A percentile compares a stretch with the other conserved stretches of the same genome.
Evolutionary conservation across 2,329 filamentous ascomycete genomes (phyloP).

Genomic region (Periconia sp.): DNA sequence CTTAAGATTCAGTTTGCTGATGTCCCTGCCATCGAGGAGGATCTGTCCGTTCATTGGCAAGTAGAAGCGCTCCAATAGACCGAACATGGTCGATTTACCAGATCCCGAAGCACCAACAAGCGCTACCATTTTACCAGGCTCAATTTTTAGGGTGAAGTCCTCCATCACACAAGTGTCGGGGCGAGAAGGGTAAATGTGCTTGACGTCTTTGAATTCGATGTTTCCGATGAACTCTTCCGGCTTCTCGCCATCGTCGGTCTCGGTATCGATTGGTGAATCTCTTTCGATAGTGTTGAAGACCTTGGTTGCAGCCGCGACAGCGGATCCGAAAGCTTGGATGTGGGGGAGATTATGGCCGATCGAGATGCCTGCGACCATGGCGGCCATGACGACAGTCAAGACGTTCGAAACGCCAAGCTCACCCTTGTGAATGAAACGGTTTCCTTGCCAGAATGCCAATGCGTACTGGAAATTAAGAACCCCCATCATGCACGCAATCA

Average conservation of each 20-base stretch:
- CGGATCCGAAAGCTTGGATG: slow-evolving; percentile 82
- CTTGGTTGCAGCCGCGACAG: slow-evolving; percentile 83
- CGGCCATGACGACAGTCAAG: slow-evolving; percentile 84
- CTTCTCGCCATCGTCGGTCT: slow-evolving; percentile 71
- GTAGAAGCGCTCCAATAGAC: slow-evolving; percentile 93
- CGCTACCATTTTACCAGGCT: slow-evolving; percentile 89
- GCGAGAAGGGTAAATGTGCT: slow-evolving; percentile 92
- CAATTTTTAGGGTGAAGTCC: slow-evolving; percentile 77
- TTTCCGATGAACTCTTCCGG: slow-evolving; percentile 76
- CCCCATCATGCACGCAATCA: slow-evolving; percentile 84
- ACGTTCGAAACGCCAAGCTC: slow-evolving; percentile 72
- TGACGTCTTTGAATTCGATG: slow-evolving; percentile 81
- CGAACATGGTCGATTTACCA: slow-evolving; percentile 93
- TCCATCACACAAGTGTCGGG: slow-evolving; percentile 91
- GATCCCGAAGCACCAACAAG: slow-evolving; percentile 93
- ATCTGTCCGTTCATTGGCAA: slow-evolving; percentile 82
- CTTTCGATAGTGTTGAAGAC: slow-evolving; percentile 96
- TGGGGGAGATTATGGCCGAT: slow-evolving; percentile 77
- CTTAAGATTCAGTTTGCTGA: slow-evolving; percentile 79
- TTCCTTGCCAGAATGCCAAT: slow-evolving; percentile 55
- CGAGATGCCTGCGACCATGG: slow-evolving; percentile 92
- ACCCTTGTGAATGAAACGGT: slow-evolving; percentile 61
- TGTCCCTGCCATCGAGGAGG: slow-evolving; percentile 81
- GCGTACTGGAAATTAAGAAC: slow-evolving; percentile 77
- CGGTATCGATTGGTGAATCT: slow-evolving; percentile 80